phyloP scores from a whole-genome alignment of 805 yeast species.

The Lachancea cidri region DNA sequence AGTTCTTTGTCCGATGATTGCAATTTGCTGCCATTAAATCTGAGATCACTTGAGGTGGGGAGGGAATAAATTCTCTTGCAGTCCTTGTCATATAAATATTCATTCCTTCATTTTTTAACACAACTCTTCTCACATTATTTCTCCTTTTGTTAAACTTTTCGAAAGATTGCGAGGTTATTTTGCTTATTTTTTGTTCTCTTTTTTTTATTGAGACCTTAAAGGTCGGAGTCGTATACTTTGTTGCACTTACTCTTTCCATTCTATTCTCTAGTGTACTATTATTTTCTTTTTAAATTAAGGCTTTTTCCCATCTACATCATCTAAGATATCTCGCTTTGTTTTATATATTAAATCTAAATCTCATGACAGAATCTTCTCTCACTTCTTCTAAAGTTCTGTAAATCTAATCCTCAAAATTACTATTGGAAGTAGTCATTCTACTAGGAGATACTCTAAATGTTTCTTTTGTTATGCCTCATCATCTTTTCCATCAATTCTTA shows the following conservation, averaged over 20 bases:
- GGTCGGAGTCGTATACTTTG: slow-evolving; percentile 4
- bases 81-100: slow-evolving; percentile 6
- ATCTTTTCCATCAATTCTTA: no score
- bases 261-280: not conserved
- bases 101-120: slow-evolving; percentile 1
- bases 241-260: not conserved
- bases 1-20: not conserved
- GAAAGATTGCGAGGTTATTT: not conserved
- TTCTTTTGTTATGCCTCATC: no score
- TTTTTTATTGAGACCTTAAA: slow-evolving; percentile 4
- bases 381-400: no score
- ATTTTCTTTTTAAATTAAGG: no score
- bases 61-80: slow-evolving; percentile 1
- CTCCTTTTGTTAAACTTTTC: not conserved
- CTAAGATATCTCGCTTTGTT: no score
- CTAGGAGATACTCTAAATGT: no score
- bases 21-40: not conserved
- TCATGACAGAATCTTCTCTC: no score
- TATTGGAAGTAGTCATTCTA: no score
- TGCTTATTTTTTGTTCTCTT: not conserved
- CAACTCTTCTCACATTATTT: not conserved
- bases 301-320: no score
- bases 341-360: no score
- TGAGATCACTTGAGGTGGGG: slow-evolving; percentile 1
- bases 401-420: no score